These are phyloP conservation scores for Entomortierella parvispora DNA, from an alignment of 192 early-diverging fungal species.

Conservation along the genomic window DNA sequence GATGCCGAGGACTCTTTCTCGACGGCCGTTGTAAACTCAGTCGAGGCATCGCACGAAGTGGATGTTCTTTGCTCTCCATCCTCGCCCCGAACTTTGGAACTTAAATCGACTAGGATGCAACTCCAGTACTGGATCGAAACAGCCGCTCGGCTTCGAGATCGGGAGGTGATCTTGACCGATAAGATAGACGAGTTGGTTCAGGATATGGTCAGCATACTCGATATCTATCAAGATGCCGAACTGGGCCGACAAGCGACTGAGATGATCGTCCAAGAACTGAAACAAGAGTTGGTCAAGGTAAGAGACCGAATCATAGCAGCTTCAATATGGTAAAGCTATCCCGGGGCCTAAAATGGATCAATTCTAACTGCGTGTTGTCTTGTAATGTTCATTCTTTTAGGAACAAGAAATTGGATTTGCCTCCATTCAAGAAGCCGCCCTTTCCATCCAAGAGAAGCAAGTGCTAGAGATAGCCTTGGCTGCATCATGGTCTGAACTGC, in stretches of 20 bases:
- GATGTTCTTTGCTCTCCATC: no score
- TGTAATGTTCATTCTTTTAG: not conserved
- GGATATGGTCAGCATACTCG: constrained; percentile 16
- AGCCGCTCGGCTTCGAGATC: constrained; percentile 8
- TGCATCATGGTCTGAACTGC: constrained; percentile 7
- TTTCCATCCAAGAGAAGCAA: constrained; percentile 25
- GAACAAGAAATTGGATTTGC: constrained; percentile 21
- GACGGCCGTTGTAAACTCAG: not conserved
- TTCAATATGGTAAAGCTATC: no score
- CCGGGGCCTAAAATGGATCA: not conserved
- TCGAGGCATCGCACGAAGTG: no score
- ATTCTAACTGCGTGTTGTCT: not conserved
- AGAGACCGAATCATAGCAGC: not conserved
- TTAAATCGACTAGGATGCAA: not conserved
- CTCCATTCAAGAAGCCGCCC: constrained; percentile 21
- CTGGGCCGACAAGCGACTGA: not conserved
- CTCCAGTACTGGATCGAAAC: constrained; percentile 16
- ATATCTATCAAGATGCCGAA: constrained; percentile 12
- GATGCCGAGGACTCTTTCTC: not conserved
- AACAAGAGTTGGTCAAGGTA: constrained; percentile 12
- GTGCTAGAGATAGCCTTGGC: constrained; percentile 8
- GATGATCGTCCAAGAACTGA: not conserved
- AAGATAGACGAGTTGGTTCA: constrained; percentile 12
- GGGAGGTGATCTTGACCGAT: constrained; percentile 6
- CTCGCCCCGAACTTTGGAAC: constrained; percentile 14